Evolutionary conservation across 306 rosid species (phyloP).

Genomic region (Cucurbita moschata): DNA sequence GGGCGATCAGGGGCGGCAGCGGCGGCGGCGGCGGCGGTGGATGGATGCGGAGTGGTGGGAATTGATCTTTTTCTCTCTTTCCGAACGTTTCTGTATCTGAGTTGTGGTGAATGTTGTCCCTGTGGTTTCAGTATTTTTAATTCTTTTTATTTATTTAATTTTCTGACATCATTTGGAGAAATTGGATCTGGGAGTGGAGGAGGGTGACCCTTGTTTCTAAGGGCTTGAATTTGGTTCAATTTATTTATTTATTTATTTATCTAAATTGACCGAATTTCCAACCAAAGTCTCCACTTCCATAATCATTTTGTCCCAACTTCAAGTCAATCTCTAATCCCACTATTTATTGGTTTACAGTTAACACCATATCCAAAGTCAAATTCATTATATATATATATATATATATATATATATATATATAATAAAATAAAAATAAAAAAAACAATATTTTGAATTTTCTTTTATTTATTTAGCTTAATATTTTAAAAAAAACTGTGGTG

Average conservation of each 20-base stretch:
- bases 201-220: neutral
- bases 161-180: constrained; percentile 1
- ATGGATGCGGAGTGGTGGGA: neutral
- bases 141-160: neutral
- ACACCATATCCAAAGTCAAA: neutral
- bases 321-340: constrained; percentile 5
- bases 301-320: constrained; percentile 2
- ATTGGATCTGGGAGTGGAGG: neutral
- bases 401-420: neutral
- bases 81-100: neutral
- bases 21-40: neutral
- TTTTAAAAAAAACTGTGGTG: no score
- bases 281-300: neutral
- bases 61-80: neutral
- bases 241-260: neutral
- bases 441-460: neutral
- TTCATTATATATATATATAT: neutral
- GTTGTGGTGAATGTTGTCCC: neutral
- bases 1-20: neutral
- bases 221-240: neutral
- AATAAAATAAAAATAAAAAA: no score
- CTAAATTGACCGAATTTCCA: constrained; percentile 2
- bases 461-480: no score
- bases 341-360: neutral
- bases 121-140: neutral